Conservation (phyloP, 352 stramenopile genomes). For the Synura sp. region DNA sequence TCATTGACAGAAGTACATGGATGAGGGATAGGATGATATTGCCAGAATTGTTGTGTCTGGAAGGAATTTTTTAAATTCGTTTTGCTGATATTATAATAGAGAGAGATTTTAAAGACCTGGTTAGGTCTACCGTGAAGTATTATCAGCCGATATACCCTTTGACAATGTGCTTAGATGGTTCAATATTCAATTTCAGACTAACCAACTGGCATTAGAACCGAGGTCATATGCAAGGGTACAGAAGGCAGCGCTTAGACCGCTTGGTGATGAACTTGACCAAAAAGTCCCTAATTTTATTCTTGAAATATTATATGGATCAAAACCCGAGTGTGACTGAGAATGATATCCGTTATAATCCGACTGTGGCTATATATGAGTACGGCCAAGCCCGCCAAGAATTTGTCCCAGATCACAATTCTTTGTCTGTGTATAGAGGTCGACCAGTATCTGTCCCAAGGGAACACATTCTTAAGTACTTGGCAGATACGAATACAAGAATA, state of each 20-base stretch:
- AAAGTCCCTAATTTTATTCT: conserved; percentile 32
- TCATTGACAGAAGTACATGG: conserved; percentile 39
- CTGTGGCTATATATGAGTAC: conserved; percentile 39
- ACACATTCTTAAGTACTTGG: conserved; percentile 40
- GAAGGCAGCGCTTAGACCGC: conserved; percentile 36
- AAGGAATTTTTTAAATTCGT: conserved; percentile 37
- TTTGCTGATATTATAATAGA: conserved; percentile 38
- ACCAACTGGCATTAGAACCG: conserved; percentile 30
- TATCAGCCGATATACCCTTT: conserved; percentile 41
- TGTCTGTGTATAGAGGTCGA: conserved; percentile 38
- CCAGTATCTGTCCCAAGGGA: conserved; percentile 36
- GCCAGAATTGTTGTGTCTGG: conserved; percentile 40
- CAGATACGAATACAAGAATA: conserved; percentile 30
- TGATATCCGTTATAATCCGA: conserved; percentile 40
- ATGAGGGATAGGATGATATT: conserved; percentile 33
- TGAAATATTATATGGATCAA: conserved; percentile 41
- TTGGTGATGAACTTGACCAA: conserved; percentile 31
- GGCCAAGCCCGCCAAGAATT: conserved; percentile 25
- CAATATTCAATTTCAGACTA: conserved; percentile 39
- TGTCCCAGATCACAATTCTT: conserved; percentile 33
- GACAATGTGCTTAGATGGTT: conserved; percentile 38
- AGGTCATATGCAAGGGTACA: conserved; percentile 40
- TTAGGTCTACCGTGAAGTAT: conserved; percentile 39
- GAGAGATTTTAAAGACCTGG: conserved; percentile 40
- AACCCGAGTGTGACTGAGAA: conserved; percentile 40